Conservation (phyloP, 1,284 basidiomycete species). For the Cutaneotrichosporon sp. region DNA sequence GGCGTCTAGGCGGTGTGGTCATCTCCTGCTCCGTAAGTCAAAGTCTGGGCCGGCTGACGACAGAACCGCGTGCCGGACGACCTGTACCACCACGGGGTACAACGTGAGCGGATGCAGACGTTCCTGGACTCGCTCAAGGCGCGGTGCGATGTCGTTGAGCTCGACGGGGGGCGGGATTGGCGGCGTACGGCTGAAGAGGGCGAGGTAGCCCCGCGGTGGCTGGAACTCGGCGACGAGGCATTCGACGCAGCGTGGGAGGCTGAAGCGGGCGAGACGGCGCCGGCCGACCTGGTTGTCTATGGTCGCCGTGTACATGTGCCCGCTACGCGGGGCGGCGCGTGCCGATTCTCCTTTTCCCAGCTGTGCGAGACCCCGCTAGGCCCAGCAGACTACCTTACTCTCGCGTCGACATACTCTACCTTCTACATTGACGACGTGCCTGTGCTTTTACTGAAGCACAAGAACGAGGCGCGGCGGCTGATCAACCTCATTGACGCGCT, state of each 20-base stretch:
- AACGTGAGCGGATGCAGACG: slow-evolving; percentile 58
- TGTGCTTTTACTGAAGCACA: slow-evolving; percentile 54
- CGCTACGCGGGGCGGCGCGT: slow-evolving; percentile 49
- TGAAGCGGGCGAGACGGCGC: slow-evolving; percentile 14
- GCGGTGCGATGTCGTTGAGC: slow-evolving; percentile 58
- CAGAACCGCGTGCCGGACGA: slow-evolving; percentile 62
- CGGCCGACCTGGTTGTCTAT: slow-evolving; percentile 49
- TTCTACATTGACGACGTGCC: slow-evolving; percentile 60
- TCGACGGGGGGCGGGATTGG: slow-evolving; percentile 54
- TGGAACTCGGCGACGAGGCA: slow-evolving; percentile 18
- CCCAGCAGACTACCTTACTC: slow-evolving; percentile 63
- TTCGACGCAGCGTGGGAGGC: slow-evolving; percentile 43
- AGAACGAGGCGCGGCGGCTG: slow-evolving; percentile 65
- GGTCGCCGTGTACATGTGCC: slow-evolving; percentile 56
- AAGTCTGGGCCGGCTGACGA: not conserved
- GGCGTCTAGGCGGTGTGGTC: slow-evolving; percentile 67
- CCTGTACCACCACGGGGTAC: slow-evolving; percentile 65
- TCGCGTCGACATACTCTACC: slow-evolving; percentile 58
- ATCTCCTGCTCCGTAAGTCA: slow-evolving; percentile 50
- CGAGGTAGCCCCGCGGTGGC: slow-evolving; percentile 21
- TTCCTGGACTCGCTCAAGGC: slow-evolving; percentile 62
- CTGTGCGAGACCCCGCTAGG: slow-evolving; percentile 63
- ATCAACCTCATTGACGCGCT: slow-evolving; percentile 68
- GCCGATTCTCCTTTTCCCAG: slow-evolving; percentile 58
- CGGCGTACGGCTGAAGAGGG: slow-evolving; percentile 14